Evolutionary conservation across 352 stramenopile genomes (phyloP).

Genomic region (Globisporangium paroecandrum): DNA sequence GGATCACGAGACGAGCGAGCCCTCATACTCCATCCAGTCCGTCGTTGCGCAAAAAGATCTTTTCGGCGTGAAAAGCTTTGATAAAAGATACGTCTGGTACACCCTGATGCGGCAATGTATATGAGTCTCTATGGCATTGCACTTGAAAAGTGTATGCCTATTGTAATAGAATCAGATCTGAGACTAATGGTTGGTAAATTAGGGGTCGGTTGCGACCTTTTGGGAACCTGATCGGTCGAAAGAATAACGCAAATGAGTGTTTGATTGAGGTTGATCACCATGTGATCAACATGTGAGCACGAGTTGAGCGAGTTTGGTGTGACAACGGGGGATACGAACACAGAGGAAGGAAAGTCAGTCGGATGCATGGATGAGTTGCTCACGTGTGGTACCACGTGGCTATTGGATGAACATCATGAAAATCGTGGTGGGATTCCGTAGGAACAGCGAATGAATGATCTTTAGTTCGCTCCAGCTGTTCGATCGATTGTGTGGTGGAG

Average conservation of each 20-base stretch:
- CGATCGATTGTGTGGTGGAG: constrained; percentile 3
- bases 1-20: not conserved
- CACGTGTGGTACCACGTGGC: not conserved
- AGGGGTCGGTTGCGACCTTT: constrained; percentile 6
- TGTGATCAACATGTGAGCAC: not conserved
- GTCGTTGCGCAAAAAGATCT: constrained; percentile 13
- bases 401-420: not conserved
- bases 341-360: not conserved
- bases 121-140: not conserved
- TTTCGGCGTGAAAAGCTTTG: constrained; percentile 18
- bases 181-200: not conserved
- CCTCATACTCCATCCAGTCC: not conserved
- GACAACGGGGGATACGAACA: not conserved
- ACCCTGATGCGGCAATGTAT: constrained; percentile 7
- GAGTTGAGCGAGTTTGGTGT: not conserved
- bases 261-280: not conserved
- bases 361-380: too few relatives aligned
- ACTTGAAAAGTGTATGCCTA: not conserved
- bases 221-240: constrained; percentile 2
- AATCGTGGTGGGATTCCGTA: not conserved
- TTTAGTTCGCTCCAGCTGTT: not conserved
- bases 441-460: not conserved
- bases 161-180: constrained; percentile 3
- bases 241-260: not conserved
- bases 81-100: constrained; percentile 16